phyloP scores from a whole-genome alignment of 208 protist genomes.

The Tritrichomonas musculus region DNA sequence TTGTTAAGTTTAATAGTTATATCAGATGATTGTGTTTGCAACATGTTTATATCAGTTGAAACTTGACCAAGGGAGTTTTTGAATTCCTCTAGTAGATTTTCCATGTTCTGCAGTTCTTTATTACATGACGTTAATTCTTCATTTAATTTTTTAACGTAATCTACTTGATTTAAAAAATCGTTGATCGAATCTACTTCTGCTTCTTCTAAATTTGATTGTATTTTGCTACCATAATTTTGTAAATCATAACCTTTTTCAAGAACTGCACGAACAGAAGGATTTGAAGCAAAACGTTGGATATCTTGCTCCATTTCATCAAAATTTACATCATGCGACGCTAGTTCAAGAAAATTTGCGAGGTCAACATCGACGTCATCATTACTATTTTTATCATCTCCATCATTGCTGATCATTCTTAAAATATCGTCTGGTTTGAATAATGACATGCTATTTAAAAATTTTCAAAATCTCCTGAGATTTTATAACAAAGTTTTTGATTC shows the following conservation, averaged over 20 bases:
- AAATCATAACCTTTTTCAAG: neutral
- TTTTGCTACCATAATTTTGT: neutral
- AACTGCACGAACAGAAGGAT: constrained; percentile 8
- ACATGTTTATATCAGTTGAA: neutral
- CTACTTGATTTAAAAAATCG: neutral
- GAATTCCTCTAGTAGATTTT: neutral
- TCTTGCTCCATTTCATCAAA: constrained; percentile 31
- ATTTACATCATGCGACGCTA: neutral
- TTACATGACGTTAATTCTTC: neutral
- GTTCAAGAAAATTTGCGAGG: neutral
- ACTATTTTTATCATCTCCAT: too few species aligned
- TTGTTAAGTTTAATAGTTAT: neutral
- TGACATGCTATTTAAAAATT: too few species aligned
- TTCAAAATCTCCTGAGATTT: too few species aligned
- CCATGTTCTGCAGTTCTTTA: neutral
- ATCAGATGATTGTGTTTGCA: neutral
- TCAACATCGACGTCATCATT: too few species aligned
- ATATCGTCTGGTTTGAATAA: too few species aligned
- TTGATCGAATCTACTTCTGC: neutral
- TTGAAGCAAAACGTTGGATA: neutral
- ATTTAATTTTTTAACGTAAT: neutral
- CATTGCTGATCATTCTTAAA: too few species aligned
- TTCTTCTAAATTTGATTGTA: neutral
- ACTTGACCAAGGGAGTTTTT: neutral
- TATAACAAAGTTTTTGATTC: too few species aligned